These are phyloP conservation scores for Aphanocladium album DNA, from an alignment of 2,329 filamentous ascomycete genomes.

Conservation along the genomic window DNA sequence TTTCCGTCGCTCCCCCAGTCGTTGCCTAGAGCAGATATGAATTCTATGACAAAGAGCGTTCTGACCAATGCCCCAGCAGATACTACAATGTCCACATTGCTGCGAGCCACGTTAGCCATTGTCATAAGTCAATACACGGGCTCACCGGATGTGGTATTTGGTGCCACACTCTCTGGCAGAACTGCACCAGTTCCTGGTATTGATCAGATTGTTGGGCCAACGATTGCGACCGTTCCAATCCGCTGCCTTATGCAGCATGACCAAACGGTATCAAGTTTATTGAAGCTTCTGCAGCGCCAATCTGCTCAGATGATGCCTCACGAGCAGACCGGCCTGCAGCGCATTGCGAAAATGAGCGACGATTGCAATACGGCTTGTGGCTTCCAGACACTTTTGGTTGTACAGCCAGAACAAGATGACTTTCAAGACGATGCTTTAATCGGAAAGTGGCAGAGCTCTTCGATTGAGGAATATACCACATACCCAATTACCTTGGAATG, in stretches of 20 bases:
- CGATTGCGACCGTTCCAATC: constrained; percentile 23
- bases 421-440: not conserved
- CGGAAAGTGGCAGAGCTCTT: not conserved
- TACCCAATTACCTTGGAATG: constrained; percentile 14
- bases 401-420: constrained; percentile 9
- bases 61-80: not conserved
- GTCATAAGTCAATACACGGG: constrained; percentile 32
- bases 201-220: constrained; percentile 23
- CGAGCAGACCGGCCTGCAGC: constrained; percentile 26
- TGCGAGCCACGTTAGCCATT: constrained; percentile 26
- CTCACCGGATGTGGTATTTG: constrained; percentile 27
- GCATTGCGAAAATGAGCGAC: constrained; percentile 19
- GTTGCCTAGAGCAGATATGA: constrained; percentile 4
- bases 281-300: constrained; percentile 19
- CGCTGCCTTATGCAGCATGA: constrained; percentile 13
- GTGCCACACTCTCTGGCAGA: constrained; percentile 22
- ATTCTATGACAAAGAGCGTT: not conserved
- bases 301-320: constrained; percentile 21
- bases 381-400: constrained; percentile 17
- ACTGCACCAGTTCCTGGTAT: constrained; percentile 21
- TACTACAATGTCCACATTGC: constrained; percentile 19
- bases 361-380: constrained; percentile 2
- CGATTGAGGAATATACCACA: constrained; percentile 16
- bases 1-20: not conserved
- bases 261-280: not conserved